Conservation (phyloP, 2,329 filamentous ascomycete species). For the Arthroderma uncinatum region DNA sequence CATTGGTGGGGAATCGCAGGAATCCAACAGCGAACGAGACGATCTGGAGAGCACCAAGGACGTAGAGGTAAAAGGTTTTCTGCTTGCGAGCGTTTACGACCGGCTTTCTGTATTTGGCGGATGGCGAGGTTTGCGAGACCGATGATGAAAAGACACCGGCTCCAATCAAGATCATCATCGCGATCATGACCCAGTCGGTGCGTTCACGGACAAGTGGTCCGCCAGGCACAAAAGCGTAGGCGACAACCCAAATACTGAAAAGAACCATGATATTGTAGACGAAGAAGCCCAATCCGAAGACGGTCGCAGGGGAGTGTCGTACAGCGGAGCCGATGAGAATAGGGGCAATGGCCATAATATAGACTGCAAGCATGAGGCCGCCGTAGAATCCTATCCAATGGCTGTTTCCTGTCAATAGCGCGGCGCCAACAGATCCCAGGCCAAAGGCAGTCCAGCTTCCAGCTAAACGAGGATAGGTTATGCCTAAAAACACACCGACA, state of each 20-base stretch:
- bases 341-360: constrained; percentile 69
- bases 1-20: constrained; percentile 80
- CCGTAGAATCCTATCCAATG: constrained; percentile 90
- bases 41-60: constrained; percentile 65
- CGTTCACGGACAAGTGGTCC: constrained; percentile 85
- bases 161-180: constrained; percentile 73
- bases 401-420: constrained; percentile 60
- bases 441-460: constrained; percentile 71
- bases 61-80: constrained; percentile 58
- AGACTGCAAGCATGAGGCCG: constrained; percentile 61
- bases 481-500: constrained; percentile 61
- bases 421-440: constrained; percentile 66
- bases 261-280: constrained; percentile 88
- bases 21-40: constrained; percentile 72
- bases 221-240: constrained; percentile 94
- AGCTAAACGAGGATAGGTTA: constrained; percentile 58
- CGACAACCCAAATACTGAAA: constrained; percentile 98
- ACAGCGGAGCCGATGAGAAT: constrained; percentile 65
- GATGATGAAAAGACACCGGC: constrained; percentile 65
- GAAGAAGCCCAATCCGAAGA: constrained; percentile 81
- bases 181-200: constrained; percentile 89
- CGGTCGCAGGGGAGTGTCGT: constrained; percentile 62
- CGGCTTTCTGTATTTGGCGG: constrained; percentile 27
- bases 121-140: constrained; percentile 38
- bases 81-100: constrained; percentile 37